Percentiles rank a stretch among this genome's conserved stretches.
These are phyloP conservation scores for Trichocladium antarcticum DNA, from an alignment of 495 filamentous ascomycete species.

Conservation along the genomic window DNA sequence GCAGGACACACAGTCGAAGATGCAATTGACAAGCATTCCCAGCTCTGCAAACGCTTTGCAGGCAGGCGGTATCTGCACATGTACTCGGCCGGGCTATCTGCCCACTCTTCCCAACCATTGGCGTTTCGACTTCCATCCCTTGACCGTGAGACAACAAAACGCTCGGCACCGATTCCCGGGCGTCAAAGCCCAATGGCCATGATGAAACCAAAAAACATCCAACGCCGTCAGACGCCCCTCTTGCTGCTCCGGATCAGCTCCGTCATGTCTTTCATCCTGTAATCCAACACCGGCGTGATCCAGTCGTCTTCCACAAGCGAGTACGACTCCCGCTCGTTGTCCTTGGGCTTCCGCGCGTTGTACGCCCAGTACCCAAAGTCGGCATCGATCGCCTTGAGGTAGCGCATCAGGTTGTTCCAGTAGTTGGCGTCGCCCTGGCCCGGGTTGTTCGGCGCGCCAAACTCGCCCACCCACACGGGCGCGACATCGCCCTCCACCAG, in stretches of 20 bases:
- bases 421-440: constrained; percentile 44
- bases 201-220: background rate
- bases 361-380: constrained; percentile 57
- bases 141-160: too few relatives aligned
- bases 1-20: too few relatives aligned
- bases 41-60: too few relatives aligned
- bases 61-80: too few relatives aligned
- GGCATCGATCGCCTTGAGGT: constrained; percentile 42
- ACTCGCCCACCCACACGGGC: constrained; percentile 52
- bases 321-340: constrained; percentile 43
- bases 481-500: constrained; percentile 45
- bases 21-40: too few relatives aligned
- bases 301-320: constrained; percentile 47
- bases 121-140: too few relatives aligned
- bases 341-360: constrained; percentile 47
- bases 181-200: too few relatives aligned
- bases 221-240: background rate
- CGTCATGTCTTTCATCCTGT: constrained; percentile 45
- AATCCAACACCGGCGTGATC: constrained; percentile 45
- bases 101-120: too few relatives aligned
- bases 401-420: constrained; percentile 47
- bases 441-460: constrained; percentile 42
- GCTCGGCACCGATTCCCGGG: background rate
- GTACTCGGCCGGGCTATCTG: too few relatives aligned
- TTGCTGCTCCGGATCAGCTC: constrained; percentile 31